These are phyloP conservation scores for Lepidium sativum DNA, from an alignment of 345 rosid species.

Conservation along the genomic window DNA sequence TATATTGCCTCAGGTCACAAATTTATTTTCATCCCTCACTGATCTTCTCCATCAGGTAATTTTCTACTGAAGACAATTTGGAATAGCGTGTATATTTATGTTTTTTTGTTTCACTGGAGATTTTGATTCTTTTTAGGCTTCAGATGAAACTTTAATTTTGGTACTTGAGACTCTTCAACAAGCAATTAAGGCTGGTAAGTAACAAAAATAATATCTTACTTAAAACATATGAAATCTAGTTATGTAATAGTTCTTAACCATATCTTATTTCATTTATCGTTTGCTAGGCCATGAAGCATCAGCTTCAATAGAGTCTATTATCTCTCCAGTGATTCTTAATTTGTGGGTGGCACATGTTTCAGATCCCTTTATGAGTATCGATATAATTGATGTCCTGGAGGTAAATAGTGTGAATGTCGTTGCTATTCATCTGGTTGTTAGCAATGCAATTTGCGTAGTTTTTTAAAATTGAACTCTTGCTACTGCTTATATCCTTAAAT, in stretches of 20 bases:
- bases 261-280: conserved; percentile 6
- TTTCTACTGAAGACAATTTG: neutral
- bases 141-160: conserved; percentile 81
- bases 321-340: conserved; percentile 76
- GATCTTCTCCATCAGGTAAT: conserved; percentile 82
- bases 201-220: neutral
- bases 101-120: conserved; percentile 8
- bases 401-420: conserved; percentile 30
- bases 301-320: conserved; percentile 53
- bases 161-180: conserved; percentile 86
- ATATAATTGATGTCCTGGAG: conserved; percentile 81
- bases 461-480: neutral
- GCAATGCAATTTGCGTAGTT: neutral
- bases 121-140: conserved; percentile 45
- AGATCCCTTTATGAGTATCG: conserved; percentile 87
- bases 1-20: conserved; percentile 54
- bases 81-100: neutral
- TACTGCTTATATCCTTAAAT: conserved; percentile 2
- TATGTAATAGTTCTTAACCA: neutral
- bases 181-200: conserved; percentile 68
- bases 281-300: conserved; percentile 54
- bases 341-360: conserved; percentile 73
- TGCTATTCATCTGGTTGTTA: neutral
- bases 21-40: conserved; percentile 64
- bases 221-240: neutral